These are phyloP conservation scores for Podosphaera leucotricha DNA, from an alignment of 2,329 filamentous ascomycete species.

Conservation along the genomic window DNA sequence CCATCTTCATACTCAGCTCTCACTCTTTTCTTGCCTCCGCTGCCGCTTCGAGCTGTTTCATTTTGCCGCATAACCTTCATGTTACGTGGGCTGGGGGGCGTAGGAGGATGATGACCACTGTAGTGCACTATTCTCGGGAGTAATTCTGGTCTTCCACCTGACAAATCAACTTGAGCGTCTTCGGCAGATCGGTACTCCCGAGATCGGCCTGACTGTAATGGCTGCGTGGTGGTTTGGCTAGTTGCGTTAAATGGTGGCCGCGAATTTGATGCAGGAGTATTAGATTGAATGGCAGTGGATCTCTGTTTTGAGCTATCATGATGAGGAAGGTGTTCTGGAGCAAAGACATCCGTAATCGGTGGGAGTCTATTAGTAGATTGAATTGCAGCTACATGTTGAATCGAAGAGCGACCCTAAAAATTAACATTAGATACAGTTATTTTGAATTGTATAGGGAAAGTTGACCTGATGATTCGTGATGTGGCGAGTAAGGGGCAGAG, in stretches of 20 bases:
- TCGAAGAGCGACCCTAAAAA: neutral
- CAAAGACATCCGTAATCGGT: conserved; percentile 86
- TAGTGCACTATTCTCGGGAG: conserved; percentile 91
- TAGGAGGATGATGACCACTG: conserved; percentile 77
- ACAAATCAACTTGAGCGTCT: conserved; percentile 74
- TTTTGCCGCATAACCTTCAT: conserved; percentile 12
- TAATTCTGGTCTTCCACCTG: conserved; percentile 77
- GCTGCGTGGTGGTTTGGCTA: conserved; percentile 35
- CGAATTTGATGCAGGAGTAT: conserved; percentile 34
- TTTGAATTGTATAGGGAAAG: too few species aligned
- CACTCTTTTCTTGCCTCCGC: conserved; percentile 42
- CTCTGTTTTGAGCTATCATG: conserved; percentile 19
- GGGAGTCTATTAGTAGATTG: conserved; percentile 85
- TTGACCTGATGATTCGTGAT: conserved; percentile 40
- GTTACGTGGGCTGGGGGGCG: conserved; percentile 35
- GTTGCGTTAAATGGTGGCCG: conserved; percentile 56
- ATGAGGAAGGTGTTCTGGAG: conserved; percentile 44
- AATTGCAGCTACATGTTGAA: conserved; percentile 60
- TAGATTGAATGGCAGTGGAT: conserved; percentile 8
- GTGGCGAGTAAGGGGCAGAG: conserved; percentile 53
- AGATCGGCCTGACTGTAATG: conserved; percentile 33
- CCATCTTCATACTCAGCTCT: conserved; percentile 89
- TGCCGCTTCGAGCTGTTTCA: conserved; percentile 19
- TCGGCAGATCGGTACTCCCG: conserved; percentile 90
- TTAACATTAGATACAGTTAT: neutral